phyloP scores from a whole-genome alignment of 345 rosid genomes.

The Populus ilicifolia region DNA sequence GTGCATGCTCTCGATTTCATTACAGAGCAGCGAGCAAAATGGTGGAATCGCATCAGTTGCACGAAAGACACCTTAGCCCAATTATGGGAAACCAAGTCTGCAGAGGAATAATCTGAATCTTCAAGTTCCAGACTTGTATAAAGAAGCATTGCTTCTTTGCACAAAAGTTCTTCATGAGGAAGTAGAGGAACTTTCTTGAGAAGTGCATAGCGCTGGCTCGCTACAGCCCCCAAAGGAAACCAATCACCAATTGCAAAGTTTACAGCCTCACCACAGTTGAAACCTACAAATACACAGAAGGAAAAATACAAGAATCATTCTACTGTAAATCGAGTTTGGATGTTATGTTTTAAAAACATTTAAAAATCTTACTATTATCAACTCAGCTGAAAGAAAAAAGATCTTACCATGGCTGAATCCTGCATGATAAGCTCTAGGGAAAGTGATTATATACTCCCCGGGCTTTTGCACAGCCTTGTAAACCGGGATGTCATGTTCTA shows the following conservation, averaged over 20 bases:
- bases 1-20: constrained; percentile 64
- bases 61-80: constrained; percentile 67
- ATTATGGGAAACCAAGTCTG: constrained; percentile 52
- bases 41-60: constrained; percentile 75
- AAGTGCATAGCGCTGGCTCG: constrained; percentile 86
- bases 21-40: constrained; percentile 70
- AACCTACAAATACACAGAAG: constrained; percentile 49
- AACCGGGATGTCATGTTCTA: constrained; percentile 83
- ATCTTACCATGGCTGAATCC: constrained; percentile 95
- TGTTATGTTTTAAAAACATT: neutral
- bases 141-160: constrained; percentile 92
- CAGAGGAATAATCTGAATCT: constrained; percentile 50
- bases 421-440: constrained; percentile 98
- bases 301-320: neutral
- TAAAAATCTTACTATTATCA: neutral
- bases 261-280: constrained; percentile 99
- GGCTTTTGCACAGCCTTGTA: constrained; percentile 98
- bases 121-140: constrained; percentile 45
- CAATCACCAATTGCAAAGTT: constrained; percentile 97
- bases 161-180: constrained; percentile 95
- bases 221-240: constrained; percentile 93
- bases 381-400: neutral
- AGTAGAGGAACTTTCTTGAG: constrained; percentile 88
- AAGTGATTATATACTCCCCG: constrained; percentile 87
- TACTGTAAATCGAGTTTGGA: neutral